A percentile compares a stretch with the other conserved stretches of the same genome.
Conservation (phyloP, 202 grass and related monocot species). For the Carex arenaria region DNA sequence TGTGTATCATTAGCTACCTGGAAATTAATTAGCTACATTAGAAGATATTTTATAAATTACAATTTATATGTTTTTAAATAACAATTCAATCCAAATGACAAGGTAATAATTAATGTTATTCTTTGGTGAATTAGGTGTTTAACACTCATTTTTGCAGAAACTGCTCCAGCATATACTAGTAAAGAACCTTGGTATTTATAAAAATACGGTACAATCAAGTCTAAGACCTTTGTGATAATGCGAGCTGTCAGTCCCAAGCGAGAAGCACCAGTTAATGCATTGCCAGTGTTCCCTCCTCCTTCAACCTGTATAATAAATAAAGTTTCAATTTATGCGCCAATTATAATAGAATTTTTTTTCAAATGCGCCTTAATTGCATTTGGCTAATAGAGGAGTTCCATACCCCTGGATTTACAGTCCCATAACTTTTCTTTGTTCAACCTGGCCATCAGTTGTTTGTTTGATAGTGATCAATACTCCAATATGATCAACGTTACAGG, state of each 20-base stretch:
- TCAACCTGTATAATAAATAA: slow-evolving; percentile 30
- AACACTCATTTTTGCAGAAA: not conserved
- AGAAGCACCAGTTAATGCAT: slow-evolving; percentile 68
- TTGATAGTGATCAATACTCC: not conserved
- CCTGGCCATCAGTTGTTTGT: not conserved
- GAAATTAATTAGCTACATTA: not conserved
- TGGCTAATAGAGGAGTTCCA: not conserved
- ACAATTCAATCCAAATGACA: not conserved
- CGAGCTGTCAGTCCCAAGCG: slow-evolving; percentile 61
- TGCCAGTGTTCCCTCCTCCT: slow-evolving; percentile 83
- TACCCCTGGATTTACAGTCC: not conserved
- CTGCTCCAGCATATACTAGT: not conserved
- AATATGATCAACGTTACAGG: not conserved
- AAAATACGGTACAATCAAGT: not conserved
- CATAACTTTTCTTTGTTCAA: not conserved
- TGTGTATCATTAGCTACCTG: slow-evolving; percentile 63
- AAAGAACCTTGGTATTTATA: not conserved
- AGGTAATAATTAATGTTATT: not conserved
- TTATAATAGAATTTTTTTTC: not conserved
- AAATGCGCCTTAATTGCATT: not conserved
- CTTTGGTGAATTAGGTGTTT: not conserved
- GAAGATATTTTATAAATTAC: not conserved
- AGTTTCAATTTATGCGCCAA: not conserved
- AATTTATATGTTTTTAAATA: not conserved
- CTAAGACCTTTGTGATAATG: slow-evolving; percentile 70